A percentile compares a stretch with the other conserved stretches of the same genome.
Evolutionary conservation across 345 rosid species (phyloP).

Genomic region (Linum usitatissimum): DNA sequence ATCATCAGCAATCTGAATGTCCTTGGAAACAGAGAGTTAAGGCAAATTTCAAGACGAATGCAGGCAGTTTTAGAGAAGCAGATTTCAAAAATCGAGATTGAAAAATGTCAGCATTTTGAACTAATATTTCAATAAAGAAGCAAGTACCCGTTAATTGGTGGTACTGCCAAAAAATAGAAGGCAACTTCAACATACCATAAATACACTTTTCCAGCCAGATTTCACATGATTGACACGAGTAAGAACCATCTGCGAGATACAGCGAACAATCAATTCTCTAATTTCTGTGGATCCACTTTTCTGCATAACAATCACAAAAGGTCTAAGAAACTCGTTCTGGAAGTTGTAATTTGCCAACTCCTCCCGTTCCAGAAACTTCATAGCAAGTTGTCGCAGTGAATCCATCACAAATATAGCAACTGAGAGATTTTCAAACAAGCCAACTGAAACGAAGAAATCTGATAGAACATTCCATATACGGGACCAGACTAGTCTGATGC

Average conservation of each 20-base stretch:
- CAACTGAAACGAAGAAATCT: constrained; percentile 89
- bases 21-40: not conserved
- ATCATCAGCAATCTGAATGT: constrained; percentile 6
- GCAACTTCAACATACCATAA: constrained; percentile 44
- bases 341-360: constrained; percentile 95
- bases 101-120: no score
- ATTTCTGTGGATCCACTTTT: constrained; percentile 79
- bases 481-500: constrained; percentile 95
- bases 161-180: not conserved
- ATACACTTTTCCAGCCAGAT: constrained; percentile 99
- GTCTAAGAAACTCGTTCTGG: constrained; percentile 91
- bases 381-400: constrained; percentile 90
- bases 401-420: constrained; percentile 98
- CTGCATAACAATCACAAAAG: constrained; percentile 91
- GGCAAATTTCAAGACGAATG: not conserved
- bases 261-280: constrained; percentile 81
- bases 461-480: constrained; percentile 94
- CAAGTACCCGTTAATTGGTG: no score
- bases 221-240: constrained; percentile 83
- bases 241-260: constrained; percentile 96
- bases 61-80: not conserved
- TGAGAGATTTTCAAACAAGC: constrained; percentile 88
- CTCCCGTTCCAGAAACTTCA: constrained; percentile 93
- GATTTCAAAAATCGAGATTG: no score
- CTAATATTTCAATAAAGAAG: no score